These are phyloP conservation scores for Claviceps sp. DNA, from an alignment of 2,329 filamentous ascomycete genomes.

Conservation along the genomic window DNA sequence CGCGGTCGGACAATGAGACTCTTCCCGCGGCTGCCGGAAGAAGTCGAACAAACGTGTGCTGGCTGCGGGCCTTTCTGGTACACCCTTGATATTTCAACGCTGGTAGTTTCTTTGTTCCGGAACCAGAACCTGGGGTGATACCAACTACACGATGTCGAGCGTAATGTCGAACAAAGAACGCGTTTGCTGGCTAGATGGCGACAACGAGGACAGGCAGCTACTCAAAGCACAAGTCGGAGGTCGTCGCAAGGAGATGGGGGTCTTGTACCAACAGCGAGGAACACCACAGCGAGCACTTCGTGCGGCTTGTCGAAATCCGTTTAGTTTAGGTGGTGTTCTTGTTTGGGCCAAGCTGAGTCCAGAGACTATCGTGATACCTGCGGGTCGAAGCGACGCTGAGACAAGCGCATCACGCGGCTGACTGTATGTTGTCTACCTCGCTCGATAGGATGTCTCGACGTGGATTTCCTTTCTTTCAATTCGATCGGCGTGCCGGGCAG, in stretches of 20 bases:
- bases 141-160: neutral
- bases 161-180: neutral
- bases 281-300: neutral
- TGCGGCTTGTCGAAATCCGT: constrained; percentile 2
- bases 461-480: neutral
- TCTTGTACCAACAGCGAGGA: constrained; percentile 2
- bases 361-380: neutral
- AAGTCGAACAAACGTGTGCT: neutral
- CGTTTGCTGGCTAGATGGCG: neutral
- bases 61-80: neutral
- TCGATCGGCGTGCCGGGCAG: neutral
- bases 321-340: constrained; percentile 4
- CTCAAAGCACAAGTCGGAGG: neutral
- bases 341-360: neutral
- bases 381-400: neutral
- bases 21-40: neutral
- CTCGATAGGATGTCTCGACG: neutral
- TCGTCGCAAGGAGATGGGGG: neutral
- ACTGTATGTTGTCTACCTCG: neutral
- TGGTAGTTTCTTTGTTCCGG: neutral
- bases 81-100: neutral
- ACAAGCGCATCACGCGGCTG: neutral
- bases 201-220: neutral
- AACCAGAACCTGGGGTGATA: neutral
- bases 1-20: neutral